These are phyloP conservation scores for Cladophialophora yegresii DNA, from an alignment of 2,329 filamentous ascomycete genomes.

Conservation along the genomic window DNA sequence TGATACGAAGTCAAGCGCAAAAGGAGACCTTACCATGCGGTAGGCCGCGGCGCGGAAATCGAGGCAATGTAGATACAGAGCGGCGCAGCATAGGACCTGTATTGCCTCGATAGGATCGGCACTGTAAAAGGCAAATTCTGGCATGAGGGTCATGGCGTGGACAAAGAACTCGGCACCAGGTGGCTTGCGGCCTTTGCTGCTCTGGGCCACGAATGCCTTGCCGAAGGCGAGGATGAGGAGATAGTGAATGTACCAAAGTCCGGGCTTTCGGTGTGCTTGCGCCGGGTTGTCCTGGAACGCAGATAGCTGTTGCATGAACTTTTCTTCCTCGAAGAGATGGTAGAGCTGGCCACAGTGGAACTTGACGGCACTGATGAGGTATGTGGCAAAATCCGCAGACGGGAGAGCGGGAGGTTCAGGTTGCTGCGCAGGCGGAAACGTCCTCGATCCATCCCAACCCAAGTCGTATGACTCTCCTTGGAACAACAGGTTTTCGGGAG, in stretches of 20 bases:
- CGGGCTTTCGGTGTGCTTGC: slow-evolving; percentile 36
- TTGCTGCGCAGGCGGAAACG: slow-evolving; percentile 31
- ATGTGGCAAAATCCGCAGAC: slow-evolving; percentile 53
- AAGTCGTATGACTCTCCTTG: slow-evolving; percentile 57
- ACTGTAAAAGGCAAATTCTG: slow-evolving; percentile 46
- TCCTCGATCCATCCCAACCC: slow-evolving; percentile 51
- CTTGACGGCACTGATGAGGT: slow-evolving; percentile 59
- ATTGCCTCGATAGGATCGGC: slow-evolving; percentile 51
- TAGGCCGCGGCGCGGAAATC: slow-evolving; percentile 53
- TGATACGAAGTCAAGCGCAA: neutral
- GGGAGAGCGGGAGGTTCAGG: slow-evolving; percentile 49
- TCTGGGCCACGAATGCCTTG: slow-evolving; percentile 54
- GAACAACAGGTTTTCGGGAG: slow-evolving; percentile 51
- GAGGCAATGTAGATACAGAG: slow-evolving; percentile 56
- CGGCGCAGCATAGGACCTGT: slow-evolving; percentile 56
- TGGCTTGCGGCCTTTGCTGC: slow-evolving; percentile 44
- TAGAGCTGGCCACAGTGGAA: slow-evolving; percentile 59
- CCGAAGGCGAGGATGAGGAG: slow-evolving; percentile 58
- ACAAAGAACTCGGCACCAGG: slow-evolving; percentile 53
- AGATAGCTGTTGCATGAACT: slow-evolving; percentile 51
- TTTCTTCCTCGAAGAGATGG: slow-evolving; percentile 57
- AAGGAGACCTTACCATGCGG: slow-evolving; percentile 45
- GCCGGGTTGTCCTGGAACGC: slow-evolving; percentile 46
- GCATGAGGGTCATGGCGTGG: slow-evolving; percentile 50
- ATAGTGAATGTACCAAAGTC: slow-evolving; percentile 58